Evolutionary conservation across 75 land plant species (phyloP), one percentile per base, ranked within the genome.

Genomic region (Larix kaempferi): DNA sequence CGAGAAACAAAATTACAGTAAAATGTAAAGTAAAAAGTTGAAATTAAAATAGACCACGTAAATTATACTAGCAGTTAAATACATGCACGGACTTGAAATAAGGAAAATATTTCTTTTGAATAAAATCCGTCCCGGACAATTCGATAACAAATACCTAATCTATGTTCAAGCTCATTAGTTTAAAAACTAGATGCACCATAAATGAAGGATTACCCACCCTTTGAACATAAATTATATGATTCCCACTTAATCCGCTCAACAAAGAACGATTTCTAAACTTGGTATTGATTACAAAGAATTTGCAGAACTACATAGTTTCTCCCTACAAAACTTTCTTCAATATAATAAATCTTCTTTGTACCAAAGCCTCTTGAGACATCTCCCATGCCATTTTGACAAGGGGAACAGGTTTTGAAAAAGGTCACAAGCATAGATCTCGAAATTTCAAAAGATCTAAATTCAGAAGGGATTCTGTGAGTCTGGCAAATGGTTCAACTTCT

Each of bases 251-350:
- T 19, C 5, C 27, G 14, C 44, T 33, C 52, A 21, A 33, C 27
- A 49, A 59, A 49, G 25, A 25, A 75, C 16, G 25, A 27, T 13
- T 11, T 3, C 17, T 61, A 59, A 76, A 15, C 27, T 22, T 14
- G 56, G 49, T 14, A 35, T n/a, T 67, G 16, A 21, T 76, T 76
- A 16, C 35, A 58, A 2, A 25, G 59, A 57, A 74, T 49, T 52
- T 55, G 22, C 64, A 17, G 11, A 74, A 49, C 58, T 49, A 21
- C 58, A 25, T 23, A 13, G 75, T 73, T 49, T 69, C 52, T 69
- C 41, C 73, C 73, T 69, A 69, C 73, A 69, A 69, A 69, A 69
- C 73, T 69, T 17, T 56, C 76, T 59, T 75, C 71, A 59, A 59
- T 54, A 75, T 21, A 61, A 4, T n/a, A 27, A 59, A 56, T 27